Percentiles rank a stretch among this genome's conserved stretches.
These are phyloP conservation scores for Arabidopsis suecica DNA, from an alignment of 345 rosid genomes.

Conservation along the genomic window DNA sequence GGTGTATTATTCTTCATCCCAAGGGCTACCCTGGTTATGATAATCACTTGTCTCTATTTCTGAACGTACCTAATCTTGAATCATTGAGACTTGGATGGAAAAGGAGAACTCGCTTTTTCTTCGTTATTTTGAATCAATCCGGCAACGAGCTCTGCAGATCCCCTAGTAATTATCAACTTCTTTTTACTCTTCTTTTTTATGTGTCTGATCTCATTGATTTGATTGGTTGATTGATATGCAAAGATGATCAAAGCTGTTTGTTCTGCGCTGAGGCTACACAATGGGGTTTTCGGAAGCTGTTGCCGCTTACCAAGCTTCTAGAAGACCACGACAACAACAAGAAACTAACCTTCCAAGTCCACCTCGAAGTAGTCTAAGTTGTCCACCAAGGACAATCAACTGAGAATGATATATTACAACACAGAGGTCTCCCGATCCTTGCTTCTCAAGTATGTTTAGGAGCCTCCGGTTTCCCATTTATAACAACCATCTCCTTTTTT, in stretches of 20 bases:
- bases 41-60: no score
- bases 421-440: background rate
- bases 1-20: no score
- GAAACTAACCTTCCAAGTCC: background rate
- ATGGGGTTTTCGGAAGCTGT: background rate
- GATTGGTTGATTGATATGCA: background rate
- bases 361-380: no score
- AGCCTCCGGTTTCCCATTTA: no score
- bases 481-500: no score
- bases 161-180: background rate
- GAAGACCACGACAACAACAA: background rate
- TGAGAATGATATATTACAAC: background rate
- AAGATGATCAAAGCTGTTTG: background rate
- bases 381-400: background rate
- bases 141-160: background rate
- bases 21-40: no score
- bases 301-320: background rate
- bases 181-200: background rate
- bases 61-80: background rate
- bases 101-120: background rate
- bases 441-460: background rate
- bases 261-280: background rate
- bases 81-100: constrained; percentile 5
- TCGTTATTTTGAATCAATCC: constrained; percentile 12
- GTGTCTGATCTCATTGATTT: no score